Evolutionary conservation across 1,284 basidiomycete genomes (phyloP).

Genomic region (Austroboletus olivaceoglutinosus): DNA sequence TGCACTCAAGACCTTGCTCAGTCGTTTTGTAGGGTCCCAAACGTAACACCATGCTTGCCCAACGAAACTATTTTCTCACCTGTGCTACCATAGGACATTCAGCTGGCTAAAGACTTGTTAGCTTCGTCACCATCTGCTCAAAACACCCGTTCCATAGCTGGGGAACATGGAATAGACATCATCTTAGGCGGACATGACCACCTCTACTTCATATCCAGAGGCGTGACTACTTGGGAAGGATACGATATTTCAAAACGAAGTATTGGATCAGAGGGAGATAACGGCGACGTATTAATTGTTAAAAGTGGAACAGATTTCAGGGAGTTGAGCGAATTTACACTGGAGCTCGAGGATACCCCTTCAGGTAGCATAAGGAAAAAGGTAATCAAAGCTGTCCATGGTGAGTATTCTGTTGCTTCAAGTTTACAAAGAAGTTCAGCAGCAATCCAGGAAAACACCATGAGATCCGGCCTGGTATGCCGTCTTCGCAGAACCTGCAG

Average conservation of each 20-base stretch:
- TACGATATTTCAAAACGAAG: slow-evolving; percentile 56
- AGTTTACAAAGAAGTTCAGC: not conserved
- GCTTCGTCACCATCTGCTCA: slow-evolving; percentile 61
- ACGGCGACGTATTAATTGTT: slow-evolving; percentile 69
- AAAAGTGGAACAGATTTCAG: slow-evolving; percentile 93
- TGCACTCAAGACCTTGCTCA: not conserved
- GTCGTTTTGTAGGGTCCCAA: slow-evolving; percentile 39
- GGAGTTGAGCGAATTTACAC: slow-evolving; percentile 73
- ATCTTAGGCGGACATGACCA: slow-evolving; percentile 92
- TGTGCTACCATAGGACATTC: slow-evolving; percentile 47
- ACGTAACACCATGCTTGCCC: slow-evolving; percentile 34
- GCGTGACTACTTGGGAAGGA: slow-evolving; percentile 70
- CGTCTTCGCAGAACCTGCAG: slow-evolving; percentile 57
- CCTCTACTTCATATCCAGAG: slow-evolving; percentile 79
- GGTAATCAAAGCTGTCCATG: slow-evolving; percentile 63
- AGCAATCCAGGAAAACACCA: slow-evolving; percentile 57
- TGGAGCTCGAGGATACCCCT: slow-evolving; percentile 64
- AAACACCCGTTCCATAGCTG: slow-evolving; percentile 40
- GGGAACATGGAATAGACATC: slow-evolving; percentile 78
- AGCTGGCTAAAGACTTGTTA: slow-evolving; percentile 58
- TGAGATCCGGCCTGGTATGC: slow-evolving; percentile 57
- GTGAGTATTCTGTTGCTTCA: slow-evolving; percentile 32
- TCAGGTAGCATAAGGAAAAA: slow-evolving; percentile 64
- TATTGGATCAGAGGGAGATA: slow-evolving; percentile 74
- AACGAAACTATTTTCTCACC: slow-evolving; percentile 41